These are phyloP conservation scores for Termitomyces titanicus DNA, from an alignment of 768 basidiomycete species.

Conservation along the genomic window DNA sequence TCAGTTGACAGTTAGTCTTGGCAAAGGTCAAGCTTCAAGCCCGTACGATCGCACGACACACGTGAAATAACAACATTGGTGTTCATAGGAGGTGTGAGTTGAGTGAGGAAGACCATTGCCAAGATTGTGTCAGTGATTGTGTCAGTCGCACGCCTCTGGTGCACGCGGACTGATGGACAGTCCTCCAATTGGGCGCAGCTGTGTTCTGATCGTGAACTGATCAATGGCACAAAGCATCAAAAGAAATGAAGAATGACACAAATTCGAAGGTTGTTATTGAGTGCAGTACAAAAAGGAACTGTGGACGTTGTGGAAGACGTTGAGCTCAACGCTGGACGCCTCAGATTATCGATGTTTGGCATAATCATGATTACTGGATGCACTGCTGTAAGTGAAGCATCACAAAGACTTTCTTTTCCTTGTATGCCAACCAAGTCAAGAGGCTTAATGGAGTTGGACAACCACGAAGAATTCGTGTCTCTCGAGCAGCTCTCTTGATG, in stretches of 20 bases:
- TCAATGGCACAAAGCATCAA: neutral
- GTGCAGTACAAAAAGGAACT: neutral
- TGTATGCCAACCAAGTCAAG: no score
- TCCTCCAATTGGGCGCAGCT: neutral
- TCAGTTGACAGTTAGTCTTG: neutral
- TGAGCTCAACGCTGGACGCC: neutral
- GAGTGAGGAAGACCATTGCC: neutral
- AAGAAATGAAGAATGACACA: neutral
- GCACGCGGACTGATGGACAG: neutral
- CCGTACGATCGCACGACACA: neutral
- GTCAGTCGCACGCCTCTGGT: neutral
- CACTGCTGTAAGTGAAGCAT: no score
- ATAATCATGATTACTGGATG: no score
- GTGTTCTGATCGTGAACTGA: neutral
- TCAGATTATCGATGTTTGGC: neutral
- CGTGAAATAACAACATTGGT: neutral
- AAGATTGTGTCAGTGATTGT: no score
- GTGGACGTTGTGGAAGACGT: neutral
- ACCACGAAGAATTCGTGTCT: no score
- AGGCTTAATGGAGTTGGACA: no score
- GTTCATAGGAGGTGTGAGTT: no score
- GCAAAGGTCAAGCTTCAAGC: neutral
- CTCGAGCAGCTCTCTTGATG: no score
- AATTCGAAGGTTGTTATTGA: neutral
- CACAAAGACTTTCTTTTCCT: no score